Base-by-base conservation (phyloP, 2,329 filamentous ascomycete species). In the Sporothrix curviconia region DNA sequence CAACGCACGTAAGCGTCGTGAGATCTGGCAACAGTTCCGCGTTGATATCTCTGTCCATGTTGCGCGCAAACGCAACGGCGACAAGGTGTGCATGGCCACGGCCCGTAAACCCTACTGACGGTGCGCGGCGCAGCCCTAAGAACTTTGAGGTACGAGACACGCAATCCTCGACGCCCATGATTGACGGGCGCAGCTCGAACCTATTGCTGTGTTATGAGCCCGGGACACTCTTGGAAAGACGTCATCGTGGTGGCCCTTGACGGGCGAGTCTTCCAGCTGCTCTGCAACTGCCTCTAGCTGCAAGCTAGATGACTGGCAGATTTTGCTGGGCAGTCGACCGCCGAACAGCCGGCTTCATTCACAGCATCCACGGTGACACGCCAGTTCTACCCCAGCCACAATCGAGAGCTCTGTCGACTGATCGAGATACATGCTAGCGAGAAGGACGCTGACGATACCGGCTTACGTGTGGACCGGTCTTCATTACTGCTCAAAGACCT, bases 401-500 rank as follows among this genome's bases (percentile, higher is more conserved):
- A 57, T 25, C 19, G 46, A 51, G 19, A 57, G 47, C 7, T 30
- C 17, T 3, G 47, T 57, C 3, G 55, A 11, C 1, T 36, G 39
- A 4, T 36, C 22, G 14, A 34, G 22, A 36, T 39, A 52, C 8
- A 22, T 14, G 17, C 37, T 28, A 3, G 55, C 46, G 7, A 57
- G 44, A 4, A 57, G 46, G 3, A 57, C 46, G 30, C 44, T 44
- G 55, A 57, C 55, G 37, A 17, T 51, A 37, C 52, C 55, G 46
- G n/a, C n/a, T n/a, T n/a, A n/a, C n/a, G n/a, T n/a, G n/a, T n/a
- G n/a, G n/a, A n/a, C n/a, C n/a, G n/a, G n/a, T n/a, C n/a, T n/a
- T n/a, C n/a, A n/a, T n/a, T n/a, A n/a, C n/a, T n/a, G n/a, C n/a
- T n/a, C n/a, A n/a, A n/a, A n/a, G n/a, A n/a, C n/a, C n/a, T n/a